Evolutionary conservation across 2,329 filamentous ascomycete species (phyloP).

Genomic region (Furcasterigmium sp.): DNA sequence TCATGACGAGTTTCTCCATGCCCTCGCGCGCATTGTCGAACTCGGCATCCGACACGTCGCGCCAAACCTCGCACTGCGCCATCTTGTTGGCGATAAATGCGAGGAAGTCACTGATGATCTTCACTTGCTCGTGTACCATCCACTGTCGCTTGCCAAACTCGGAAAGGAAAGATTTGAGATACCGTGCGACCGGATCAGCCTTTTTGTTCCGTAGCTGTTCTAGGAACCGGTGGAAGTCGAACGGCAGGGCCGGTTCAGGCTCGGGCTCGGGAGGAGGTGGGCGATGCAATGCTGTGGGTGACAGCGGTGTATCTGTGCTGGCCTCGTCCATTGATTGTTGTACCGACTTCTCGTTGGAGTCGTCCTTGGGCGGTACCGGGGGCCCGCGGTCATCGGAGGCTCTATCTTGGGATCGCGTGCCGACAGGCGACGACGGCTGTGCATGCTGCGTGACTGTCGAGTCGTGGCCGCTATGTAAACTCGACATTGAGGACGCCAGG

Average conservation of each 20-base stretch:
- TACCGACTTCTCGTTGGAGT: slow-evolving; percentile 37
- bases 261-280: slow-evolving; percentile 69
- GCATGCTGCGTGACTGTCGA: slow-evolving; percentile 6
- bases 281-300: slow-evolving; percentile 47
- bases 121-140: slow-evolving; percentile 99
- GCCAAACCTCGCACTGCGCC: slow-evolving; percentile 95
- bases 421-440: slow-evolving; percentile 27
- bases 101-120: slow-evolving; percentile 95
- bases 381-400: slow-evolving; percentile 42
- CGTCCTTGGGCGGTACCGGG: slow-evolving; percentile 56
- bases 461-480: not conserved
- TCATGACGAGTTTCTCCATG: slow-evolving; percentile 99
- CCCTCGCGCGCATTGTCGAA: slow-evolving; percentile 98
- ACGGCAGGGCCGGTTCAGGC: slow-evolving; percentile 80
- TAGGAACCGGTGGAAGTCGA: slow-evolving; percentile 95
- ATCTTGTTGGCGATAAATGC: slow-evolving; percentile 98
- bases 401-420: slow-evolving; percentile 29
- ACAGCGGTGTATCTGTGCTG: slow-evolving; percentile 31
- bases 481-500: slow-evolving; percentile 42
- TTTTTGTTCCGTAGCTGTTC: slow-evolving; percentile 95
- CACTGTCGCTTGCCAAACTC: slow-evolving; percentile 98
- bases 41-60: slow-evolving; percentile 89
- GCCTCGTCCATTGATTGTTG: slow-evolving; percentile 4
- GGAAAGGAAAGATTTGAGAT: slow-evolving; percentile 85
- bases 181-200: slow-evolving; percentile 95